Evolutionary conservation across 2,329 filamentous ascomycete genomes (phyloP).

Genomic region (Aurifilum marmelostoma): DNA sequence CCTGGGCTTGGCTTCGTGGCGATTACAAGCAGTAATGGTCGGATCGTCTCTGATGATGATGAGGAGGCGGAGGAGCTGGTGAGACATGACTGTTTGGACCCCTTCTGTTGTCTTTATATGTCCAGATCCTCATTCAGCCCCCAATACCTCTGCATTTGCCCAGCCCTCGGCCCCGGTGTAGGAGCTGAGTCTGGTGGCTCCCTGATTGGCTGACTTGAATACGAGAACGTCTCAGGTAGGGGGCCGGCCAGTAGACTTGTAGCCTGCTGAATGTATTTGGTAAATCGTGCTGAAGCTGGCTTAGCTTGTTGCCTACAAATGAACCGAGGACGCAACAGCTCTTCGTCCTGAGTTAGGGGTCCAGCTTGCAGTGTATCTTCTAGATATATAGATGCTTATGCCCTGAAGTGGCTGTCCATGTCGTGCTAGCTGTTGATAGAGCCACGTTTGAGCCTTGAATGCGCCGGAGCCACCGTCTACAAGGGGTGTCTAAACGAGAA

Average conservation of each 20-base stretch:
- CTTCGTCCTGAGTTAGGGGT: not conserved
- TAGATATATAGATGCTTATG: not conserved
- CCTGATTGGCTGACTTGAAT: not conserved
- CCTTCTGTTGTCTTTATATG: not conserved
- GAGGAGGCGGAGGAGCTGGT: not conserved
- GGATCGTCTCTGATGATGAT: not conserved
- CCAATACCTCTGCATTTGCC: not conserved
- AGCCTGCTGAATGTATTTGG: constrained; percentile 3
- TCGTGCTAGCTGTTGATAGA: not conserved
- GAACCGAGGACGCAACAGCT: no score
- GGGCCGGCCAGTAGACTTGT: not conserved
- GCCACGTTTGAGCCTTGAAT: not conserved
- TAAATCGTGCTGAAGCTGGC: not conserved
- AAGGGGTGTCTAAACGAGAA: not conserved
- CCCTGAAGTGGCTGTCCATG: not conserved
- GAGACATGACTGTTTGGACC: not conserved
- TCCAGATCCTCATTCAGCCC: not conserved
- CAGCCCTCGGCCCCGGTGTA: not conserved
- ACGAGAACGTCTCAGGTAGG: not conserved
- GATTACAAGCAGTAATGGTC: not conserved
- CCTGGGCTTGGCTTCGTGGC: not conserved
- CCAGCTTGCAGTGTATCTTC: not conserved
- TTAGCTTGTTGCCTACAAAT: not conserved
- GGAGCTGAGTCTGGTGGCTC: not conserved
- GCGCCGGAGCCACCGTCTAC: not conserved